Conservation (phyloP, 148 eudicot species). For the Suaeda aralocaspica region DNA sequence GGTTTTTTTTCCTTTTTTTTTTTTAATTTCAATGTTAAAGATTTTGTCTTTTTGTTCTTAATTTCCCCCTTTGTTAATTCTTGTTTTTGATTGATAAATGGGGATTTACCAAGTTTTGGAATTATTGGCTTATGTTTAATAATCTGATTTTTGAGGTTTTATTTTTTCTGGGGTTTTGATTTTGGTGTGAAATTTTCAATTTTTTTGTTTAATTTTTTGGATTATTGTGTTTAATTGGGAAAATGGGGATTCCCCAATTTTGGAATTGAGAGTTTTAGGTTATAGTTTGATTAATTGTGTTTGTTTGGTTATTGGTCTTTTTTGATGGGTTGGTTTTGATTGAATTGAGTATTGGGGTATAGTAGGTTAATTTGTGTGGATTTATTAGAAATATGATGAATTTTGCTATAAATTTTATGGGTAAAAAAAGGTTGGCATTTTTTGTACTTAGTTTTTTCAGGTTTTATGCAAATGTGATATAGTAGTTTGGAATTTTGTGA, state of each 20-base stretch:
- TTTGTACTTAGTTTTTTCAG: not conserved
- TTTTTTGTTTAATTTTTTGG: conserved; percentile 13
- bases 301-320: conserved; percentile 3
- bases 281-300: not conserved
- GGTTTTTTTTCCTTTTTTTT: conserved; percentile 27
- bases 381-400: not conserved
- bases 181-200: not conserved
- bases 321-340: not conserved
- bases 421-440: no score
- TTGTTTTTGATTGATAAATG: no score
- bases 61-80: not conserved
- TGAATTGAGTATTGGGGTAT: not conserved
- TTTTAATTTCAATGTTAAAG: not conserved
- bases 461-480: not conserved
- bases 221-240: not conserved
- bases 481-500: not conserved
- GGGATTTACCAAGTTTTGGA: no score
- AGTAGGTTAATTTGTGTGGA: not conserved
- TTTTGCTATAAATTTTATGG: not conserved
- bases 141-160: no score
- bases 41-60: no score
- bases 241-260: not conserved
- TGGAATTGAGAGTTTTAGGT: not conserved
- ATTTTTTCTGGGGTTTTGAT: not conserved
- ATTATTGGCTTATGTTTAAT: no score